Evolutionary conservation across 2,329 filamentous ascomycete genomes (phyloP).

Genomic region (Penicillium sp.): DNA sequence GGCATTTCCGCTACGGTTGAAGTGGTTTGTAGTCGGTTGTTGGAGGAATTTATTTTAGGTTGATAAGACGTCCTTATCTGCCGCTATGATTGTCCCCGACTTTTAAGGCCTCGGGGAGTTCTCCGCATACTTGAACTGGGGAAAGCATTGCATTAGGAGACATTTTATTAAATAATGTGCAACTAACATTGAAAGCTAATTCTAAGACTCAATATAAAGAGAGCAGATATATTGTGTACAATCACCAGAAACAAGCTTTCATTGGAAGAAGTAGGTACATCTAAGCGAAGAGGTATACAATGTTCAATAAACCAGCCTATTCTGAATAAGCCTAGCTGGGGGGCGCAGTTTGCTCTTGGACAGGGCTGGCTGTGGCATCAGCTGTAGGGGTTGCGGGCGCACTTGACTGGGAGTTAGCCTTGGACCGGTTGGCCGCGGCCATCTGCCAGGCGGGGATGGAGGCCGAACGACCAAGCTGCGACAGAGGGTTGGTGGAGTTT

Average conservation of each 20-base stretch:
- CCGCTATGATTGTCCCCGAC: slow-evolving; percentile 9
- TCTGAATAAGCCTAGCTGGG: slow-evolving; percentile 25
- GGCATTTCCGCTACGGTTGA: slow-evolving; percentile 13
- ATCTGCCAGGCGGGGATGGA: slow-evolving; percentile 81
- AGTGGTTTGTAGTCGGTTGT: neutral
- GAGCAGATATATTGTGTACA: too few species aligned
- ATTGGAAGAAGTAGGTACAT: slow-evolving; percentile 25
- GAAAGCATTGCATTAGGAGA: too few species aligned
- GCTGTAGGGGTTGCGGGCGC: slow-evolving; percentile 16
- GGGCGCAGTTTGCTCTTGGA: slow-evolving; percentile 32
- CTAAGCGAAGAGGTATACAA: slow-evolving; percentile 26
- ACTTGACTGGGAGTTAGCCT: slow-evolving; percentile 33
- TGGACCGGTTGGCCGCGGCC: slow-evolving; percentile 62
- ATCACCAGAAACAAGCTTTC: neutral
- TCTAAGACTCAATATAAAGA: too few species aligned
- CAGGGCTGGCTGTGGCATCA: slow-evolving; percentile 22
- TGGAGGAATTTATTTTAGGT: neutral
- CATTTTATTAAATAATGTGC: too few species aligned
- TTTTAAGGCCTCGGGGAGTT: neutral
- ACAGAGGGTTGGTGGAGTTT: slow-evolving; percentile 50
- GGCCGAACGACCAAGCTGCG: slow-evolving; percentile 54
- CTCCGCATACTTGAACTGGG: neutral
- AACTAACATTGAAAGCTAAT: too few species aligned
- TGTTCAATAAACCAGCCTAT: slow-evolving; percentile 6
- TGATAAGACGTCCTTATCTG: slow-evolving; percentile 10